A percentile compares a stretch with the other conserved stretches of the same genome.
Evolutionary conservation across 129 eudicot genomes (phyloP).

Genomic region (Kitagawia praeruptora): DNA sequence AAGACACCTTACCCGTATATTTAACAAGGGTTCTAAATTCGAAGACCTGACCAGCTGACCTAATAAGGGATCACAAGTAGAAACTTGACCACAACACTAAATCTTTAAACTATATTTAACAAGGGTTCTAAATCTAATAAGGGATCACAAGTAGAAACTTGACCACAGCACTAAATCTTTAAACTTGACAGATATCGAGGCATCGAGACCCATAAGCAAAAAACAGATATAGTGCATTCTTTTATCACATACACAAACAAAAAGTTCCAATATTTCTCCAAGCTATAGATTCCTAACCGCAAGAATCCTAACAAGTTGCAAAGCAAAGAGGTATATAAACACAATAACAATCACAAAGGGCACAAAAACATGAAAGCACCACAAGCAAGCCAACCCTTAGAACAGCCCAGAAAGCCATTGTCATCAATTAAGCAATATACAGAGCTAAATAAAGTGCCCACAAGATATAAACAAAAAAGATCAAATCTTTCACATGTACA

Average conservation of each 20-base stretch:
- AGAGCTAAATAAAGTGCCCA: not conserved
- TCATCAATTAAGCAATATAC: not conserved
- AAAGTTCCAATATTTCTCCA: not conserved
- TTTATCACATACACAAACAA: too few species aligned
- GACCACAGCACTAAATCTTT: not conserved
- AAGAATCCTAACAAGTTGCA: not conserved
- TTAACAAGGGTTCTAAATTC: not conserved
- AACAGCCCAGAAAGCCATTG: not conserved
- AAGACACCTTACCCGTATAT: not conserved
- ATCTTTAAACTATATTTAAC: not conserved
- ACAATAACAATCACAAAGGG: not conserved
- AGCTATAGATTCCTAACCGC: not conserved
- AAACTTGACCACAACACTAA: not conserved
- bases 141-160: not conserved
- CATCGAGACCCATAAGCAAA: not conserved
- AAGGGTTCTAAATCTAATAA: not conserved
- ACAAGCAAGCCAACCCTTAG: slow-evolving; percentile 2
- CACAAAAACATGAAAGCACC: not conserved
- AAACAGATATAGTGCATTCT: not conserved
- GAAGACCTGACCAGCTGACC: too few species aligned
- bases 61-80: not conserved
- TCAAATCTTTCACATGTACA: slow-evolving; percentile 7
- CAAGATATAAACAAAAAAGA: not conserved
- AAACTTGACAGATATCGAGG: not conserved
- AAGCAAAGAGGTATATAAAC: not conserved